Conservation (phyloP, 2,329 filamentous ascomycete genomes). For the Xylaria sp. region DNA sequence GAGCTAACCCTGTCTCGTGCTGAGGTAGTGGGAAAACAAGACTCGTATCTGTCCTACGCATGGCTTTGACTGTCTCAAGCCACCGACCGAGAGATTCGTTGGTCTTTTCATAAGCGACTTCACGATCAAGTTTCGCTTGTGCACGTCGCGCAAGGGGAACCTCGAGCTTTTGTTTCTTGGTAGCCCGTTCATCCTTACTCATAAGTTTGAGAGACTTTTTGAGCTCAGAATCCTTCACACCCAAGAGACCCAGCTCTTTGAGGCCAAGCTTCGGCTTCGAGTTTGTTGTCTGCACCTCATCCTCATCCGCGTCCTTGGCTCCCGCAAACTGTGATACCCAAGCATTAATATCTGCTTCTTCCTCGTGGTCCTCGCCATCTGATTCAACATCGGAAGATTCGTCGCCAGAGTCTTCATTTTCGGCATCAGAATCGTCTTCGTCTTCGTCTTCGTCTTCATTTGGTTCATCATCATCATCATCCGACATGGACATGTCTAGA, state of each 20-base stretch:
- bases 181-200: slow-evolving; percentile 67
- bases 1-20: slow-evolving; percentile 68
- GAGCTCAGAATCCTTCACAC: slow-evolving; percentile 77
- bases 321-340: slow-evolving; percentile 73
- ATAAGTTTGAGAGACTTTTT: slow-evolving; percentile 83
- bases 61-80: slow-evolving; percentile 95
- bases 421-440: slow-evolving; percentile 56
- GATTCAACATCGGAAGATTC: slow-evolving; percentile 57
- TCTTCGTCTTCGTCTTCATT: slow-evolving; percentile 58
- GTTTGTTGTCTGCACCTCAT: slow-evolving; percentile 60
- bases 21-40: slow-evolving; percentile 85
- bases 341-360: slow-evolving; percentile 59
- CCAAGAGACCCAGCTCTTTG: slow-evolving; percentile 76
- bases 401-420: slow-evolving; percentile 53
- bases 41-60: slow-evolving; percentile 85
- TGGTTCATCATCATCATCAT: slow-evolving; percentile 61
- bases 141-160: slow-evolving; percentile 86
- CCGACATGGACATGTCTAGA: slow-evolving; percentile 58
- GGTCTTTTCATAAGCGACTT: slow-evolving; percentile 86
- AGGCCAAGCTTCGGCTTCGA: slow-evolving; percentile 76
- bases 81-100: slow-evolving; percentile 91
- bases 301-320: slow-evolving; percentile 67
- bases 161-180: slow-evolving; percentile 76
- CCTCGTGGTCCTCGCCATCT: slow-evolving; percentile 60
- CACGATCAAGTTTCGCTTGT: slow-evolving; percentile 84